Percentiles rank a stretch among this genome's conserved stretches.
Evolutionary conservation across 148 eudicot genomes (phyloP).

Genomic region (Amaranthus palmeri): DNA sequence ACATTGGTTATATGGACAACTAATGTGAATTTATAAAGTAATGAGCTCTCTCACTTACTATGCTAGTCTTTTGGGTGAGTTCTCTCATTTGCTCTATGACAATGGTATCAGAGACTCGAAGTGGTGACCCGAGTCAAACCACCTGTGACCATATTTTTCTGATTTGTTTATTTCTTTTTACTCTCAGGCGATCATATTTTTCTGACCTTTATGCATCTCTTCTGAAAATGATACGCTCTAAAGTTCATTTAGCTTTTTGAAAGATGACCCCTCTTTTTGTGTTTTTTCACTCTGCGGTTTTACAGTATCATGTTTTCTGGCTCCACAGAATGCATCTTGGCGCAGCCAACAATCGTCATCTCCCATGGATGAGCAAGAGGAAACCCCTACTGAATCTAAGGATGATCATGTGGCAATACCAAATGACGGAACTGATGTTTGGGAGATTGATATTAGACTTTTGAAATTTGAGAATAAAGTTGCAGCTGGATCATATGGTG

Average conservation of each 20-base stretch:
- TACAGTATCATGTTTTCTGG: conserved; percentile 14
- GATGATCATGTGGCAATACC: conserved; percentile 72
- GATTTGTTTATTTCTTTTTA: too few relatives aligned
- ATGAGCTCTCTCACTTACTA: too few relatives aligned
- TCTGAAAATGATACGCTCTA: neutral
- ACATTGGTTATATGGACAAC: too few relatives aligned
- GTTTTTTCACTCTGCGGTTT: neutral
- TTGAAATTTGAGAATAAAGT: conserved; percentile 74
- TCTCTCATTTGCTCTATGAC: too few relatives aligned
- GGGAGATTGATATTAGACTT: conserved; percentile 90
- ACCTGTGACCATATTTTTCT: too few relatives aligned
- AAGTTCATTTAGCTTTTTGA: neutral
- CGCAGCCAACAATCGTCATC: conserved; percentile 52
- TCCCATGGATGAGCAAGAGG: conserved; percentile 44
- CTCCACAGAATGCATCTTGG: conserved; percentile 69
- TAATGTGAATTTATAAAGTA: too few relatives aligned
- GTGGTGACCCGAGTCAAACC: too few relatives aligned
- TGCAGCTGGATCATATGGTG: conserved; percentile 99
- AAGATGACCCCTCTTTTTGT: neutral
- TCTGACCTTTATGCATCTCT: neutral
- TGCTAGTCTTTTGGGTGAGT: too few relatives aligned
- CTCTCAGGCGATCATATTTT: neutral
- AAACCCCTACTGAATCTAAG: conserved; percentile 36
- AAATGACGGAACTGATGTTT: conserved; percentile 87
- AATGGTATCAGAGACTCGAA: too few relatives aligned